These are phyloP conservation scores for Phyllosticta capitalensis DNA, from an alignment of 2,329 filamentous ascomycete species.

Conservation along the genomic window DNA sequence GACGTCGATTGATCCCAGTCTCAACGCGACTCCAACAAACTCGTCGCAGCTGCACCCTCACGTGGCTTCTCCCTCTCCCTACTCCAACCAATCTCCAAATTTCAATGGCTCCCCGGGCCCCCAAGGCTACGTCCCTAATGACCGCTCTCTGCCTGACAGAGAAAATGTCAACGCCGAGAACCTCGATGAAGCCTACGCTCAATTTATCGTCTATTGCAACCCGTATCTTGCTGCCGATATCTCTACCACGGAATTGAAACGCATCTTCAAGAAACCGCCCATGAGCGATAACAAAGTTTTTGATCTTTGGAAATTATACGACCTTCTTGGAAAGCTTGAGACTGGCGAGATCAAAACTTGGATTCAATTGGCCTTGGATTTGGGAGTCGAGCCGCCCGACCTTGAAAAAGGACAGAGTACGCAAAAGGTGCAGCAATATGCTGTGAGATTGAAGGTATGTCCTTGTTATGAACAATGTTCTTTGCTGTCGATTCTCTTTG, in stretches of 20 bases:
- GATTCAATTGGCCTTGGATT: constrained; percentile 73
- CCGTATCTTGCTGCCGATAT: constrained; percentile 62
- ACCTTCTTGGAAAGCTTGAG: constrained; percentile 70
- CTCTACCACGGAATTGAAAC: constrained; percentile 61
- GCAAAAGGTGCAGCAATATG: constrained; percentile 92
- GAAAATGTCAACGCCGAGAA: constrained; percentile 54
- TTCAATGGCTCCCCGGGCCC: constrained; percentile 29
- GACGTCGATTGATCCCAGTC: constrained; percentile 23
- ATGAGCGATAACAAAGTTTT: constrained; percentile 84
- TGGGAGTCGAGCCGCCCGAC: constrained; percentile 83
- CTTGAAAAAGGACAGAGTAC: constrained; percentile 76
- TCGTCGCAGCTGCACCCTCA: constrained; percentile 18
- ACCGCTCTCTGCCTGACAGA: constrained; percentile 54
- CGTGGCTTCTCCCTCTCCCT: constrained; percentile 3
- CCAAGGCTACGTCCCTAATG: constrained; percentile 30
- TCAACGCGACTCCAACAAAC: constrained; percentile 26
- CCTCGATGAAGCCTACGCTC: constrained; percentile 73
- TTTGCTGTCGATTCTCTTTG: neutral
- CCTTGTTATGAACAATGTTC: neutral
- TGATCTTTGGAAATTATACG: constrained; percentile 64
- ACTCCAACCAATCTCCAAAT: constrained; percentile 24
- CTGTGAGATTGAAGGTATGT: constrained; percentile 75
- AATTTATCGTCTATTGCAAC: constrained; percentile 86
- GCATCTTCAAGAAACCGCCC: constrained; percentile 69
- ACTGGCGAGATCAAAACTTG: constrained; percentile 83